These are phyloP conservation scores for Colletotrichum tamarilloi DNA, from an alignment of 2,329 filamentous ascomycete genomes.

Conservation along the genomic window DNA sequence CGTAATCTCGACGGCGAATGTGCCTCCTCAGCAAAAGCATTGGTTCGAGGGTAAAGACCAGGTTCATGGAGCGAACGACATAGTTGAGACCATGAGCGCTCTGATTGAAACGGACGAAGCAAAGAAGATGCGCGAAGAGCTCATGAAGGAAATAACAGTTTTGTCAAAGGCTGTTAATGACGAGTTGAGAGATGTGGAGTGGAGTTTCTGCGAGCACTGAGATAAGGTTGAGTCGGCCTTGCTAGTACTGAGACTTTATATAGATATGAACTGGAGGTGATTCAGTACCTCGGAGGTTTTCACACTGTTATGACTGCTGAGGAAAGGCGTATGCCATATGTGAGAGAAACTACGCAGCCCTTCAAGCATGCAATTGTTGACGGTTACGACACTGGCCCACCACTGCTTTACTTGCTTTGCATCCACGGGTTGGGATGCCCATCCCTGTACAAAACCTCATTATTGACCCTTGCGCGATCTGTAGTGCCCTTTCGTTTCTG, in stretches of 20 bases:
- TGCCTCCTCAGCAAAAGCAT: conserved; percentile 54
- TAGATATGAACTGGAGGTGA: no score
- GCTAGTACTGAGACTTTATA: no score
- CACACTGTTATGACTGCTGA: no score
- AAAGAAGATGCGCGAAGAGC: conserved; percentile 38
- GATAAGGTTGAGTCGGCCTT: neutral
- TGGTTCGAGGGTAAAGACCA: conserved; percentile 47
- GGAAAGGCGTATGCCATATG: no score
- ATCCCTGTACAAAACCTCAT: conserved; percentile 1
- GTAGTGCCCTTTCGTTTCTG: conserved; percentile 49
- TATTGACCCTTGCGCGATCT: conserved; percentile 48
- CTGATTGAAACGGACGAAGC: conserved; percentile 39
- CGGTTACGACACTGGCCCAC: rapidly evolving
- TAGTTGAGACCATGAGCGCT: conserved; percentile 37
- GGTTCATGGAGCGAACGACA: conserved; percentile 36
- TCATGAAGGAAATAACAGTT: conserved; percentile 43
- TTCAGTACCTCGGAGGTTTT: no score
- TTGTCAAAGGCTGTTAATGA: neutral
- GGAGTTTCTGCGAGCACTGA: conserved; percentile 41
- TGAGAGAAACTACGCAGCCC: no score
- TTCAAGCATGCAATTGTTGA: no score
- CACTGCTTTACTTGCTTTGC: no score
- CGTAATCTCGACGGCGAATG: conserved; percentile 55
- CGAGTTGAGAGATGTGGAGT: conserved; percentile 1
- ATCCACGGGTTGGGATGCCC: neutral